Conservation (phyloP, 2,329 filamentous ascomycete genomes). For the Xylaria sp. region DNA sequence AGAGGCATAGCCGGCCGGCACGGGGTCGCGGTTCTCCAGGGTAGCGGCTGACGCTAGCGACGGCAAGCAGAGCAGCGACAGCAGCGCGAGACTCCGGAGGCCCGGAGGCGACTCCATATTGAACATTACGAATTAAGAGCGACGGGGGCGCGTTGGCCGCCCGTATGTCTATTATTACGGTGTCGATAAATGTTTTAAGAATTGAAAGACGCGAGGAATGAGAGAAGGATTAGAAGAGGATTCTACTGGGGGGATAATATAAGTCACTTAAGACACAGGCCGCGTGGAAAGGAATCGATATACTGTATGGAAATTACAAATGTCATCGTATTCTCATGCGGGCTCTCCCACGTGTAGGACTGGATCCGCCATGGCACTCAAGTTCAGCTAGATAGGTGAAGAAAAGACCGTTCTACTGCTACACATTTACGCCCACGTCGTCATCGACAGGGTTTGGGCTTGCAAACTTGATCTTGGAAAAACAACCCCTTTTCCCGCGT, state of each 20-base stretch:
- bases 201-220: not conserved
- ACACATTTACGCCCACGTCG: not conserved
- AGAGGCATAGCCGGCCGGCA: slow-evolving; percentile 55
- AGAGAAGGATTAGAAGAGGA: not conserved
- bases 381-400: not conserved
- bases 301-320: slow-evolving; percentile 24
- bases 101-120: slow-evolving; percentile 42
- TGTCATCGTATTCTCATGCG: slow-evolving; percentile 23
- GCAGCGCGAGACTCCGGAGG: slow-evolving; percentile 44
- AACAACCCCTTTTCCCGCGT: not conserved
- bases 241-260: slow-evolving; percentile 6
- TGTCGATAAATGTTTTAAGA: not conserved
- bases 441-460: slow-evolving; percentile 23
- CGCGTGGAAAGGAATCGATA: slow-evolving; percentile 1
- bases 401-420: not conserved
- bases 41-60: slow-evolving; percentile 36
- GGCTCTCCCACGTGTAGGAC: slow-evolving; percentile 18
- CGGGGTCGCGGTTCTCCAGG: slow-evolving; percentile 43
- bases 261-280: slow-evolving; percentile 15
- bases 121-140: slow-evolving; percentile 44
- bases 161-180: slow-evolving; percentile 18
- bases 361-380: slow-evolving; percentile 9
- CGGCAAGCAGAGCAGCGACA: slow-evolving; percentile 36
- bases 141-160: not conserved
- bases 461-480: not conserved